Percentiles rank a stretch among this genome's conserved stretches.
Conservation (phyloP, 257 asterid species). For the Plectranthus barbatus region DNA sequence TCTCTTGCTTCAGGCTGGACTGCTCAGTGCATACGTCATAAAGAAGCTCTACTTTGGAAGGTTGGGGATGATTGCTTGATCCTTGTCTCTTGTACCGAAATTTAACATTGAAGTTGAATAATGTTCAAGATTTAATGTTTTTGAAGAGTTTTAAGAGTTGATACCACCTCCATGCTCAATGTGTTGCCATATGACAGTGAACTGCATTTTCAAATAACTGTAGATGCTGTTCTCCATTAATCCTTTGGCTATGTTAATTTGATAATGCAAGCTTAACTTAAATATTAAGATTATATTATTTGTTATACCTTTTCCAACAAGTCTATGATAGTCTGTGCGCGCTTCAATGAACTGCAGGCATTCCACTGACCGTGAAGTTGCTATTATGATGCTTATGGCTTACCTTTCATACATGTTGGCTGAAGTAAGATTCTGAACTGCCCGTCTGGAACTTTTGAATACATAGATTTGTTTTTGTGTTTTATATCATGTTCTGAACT, state of each 20-base stretch:
- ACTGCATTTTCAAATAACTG: not conserved
- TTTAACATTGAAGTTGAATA: not conserved
- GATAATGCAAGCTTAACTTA: not conserved
- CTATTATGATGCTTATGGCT: constrained; percentile 97
- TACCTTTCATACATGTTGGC: constrained; percentile 93
- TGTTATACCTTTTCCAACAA: not conserved
- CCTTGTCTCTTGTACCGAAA: not conserved
- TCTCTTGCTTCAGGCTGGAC: constrained; percentile 61
- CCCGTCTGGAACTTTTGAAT: not conserved
- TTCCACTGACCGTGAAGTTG: constrained; percentile 98
- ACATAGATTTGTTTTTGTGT: not conserved
- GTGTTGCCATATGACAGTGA: not conserved
- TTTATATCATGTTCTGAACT: constrained; percentile 2
- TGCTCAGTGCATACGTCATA: constrained; percentile 83
- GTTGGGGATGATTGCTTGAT: constrained; percentile 31
- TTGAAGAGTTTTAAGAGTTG: constrained; percentile 1
- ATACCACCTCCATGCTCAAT: not conserved
- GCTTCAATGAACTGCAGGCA: constrained; percentile 51
- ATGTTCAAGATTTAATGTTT: not conserved
- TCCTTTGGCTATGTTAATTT: not conserved
- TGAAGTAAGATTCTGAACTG: constrained; percentile 56
- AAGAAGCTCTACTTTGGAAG: constrained; percentile 94
- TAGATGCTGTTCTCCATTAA: constrained; percentile 5
- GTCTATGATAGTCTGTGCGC: constrained; percentile 2
- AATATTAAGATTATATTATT: not conserved